Percentiles rank a stretch among this genome's conserved stretches.
These are phyloP conservation scores for Fraxinus xanthoxyloides DNA, from an alignment of 305 asterid genomes.

Conservation along the genomic window DNA sequence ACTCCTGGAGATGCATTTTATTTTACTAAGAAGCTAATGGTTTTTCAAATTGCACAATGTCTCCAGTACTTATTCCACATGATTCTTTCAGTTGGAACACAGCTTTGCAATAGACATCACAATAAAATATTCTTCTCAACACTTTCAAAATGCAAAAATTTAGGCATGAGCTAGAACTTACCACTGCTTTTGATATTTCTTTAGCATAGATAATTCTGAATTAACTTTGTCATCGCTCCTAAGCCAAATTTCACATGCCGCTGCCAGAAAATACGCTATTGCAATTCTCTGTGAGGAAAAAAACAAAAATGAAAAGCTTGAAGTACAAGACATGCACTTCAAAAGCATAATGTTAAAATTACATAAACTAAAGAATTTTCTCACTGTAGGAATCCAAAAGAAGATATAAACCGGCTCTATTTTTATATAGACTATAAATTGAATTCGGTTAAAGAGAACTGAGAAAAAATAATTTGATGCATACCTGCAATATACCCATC, in stretches of 20 bases:
- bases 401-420: not conserved
- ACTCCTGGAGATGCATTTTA: not conserved
- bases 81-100: not conserved
- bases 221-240: constrained; percentile 49
- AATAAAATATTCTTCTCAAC: not conserved
- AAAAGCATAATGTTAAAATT: not conserved
- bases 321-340: not conserved
- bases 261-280: constrained; percentile 48
- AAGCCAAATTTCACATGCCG: constrained; percentile 71
- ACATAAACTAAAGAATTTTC: not conserved
- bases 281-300: constrained; percentile 51
- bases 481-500: constrained; percentile 75
- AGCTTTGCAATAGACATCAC: not conserved
- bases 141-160: not conserved
- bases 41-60: not conserved
- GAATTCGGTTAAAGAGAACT: not conserved
- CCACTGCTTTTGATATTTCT: constrained; percentile 64
- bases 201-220: constrained; percentile 47
- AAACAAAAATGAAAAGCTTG: not conserved
- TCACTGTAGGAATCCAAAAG: not conserved
- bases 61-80: not conserved
- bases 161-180: constrained; percentile 28
- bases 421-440: not conserved
- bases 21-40: not conserved
- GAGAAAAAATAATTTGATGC: not conserved